Conservation (phyloP, 176 grass and related monocot species). For the Aegilops sharonensis region DNA sequence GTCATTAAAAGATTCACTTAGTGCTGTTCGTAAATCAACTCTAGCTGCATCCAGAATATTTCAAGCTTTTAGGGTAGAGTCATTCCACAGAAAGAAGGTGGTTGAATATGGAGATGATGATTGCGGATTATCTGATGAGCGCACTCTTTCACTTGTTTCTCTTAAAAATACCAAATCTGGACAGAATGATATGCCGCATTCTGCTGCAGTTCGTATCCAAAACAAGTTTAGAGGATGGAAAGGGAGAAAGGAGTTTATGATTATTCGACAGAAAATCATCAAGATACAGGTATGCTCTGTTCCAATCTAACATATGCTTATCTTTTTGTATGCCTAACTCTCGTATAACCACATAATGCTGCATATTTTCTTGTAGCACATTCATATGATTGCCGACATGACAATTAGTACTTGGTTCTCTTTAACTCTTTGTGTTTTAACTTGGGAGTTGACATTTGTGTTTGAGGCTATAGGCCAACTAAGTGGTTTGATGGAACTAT, state of each 20-base stretch:
- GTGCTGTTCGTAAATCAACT: conserved; percentile 91
- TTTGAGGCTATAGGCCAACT: not conserved
- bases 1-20: conserved; percentile 81
- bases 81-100: conserved; percentile 96
- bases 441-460: not conserved
- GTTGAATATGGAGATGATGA: conserved; percentile 79
- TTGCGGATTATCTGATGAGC: conserved; percentile 77
- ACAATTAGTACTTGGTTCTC: not conserved
- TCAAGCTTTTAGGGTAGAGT: conserved; percentile 95
- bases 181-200: conserved; percentile 63
- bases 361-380: not conserved
- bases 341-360: not conserved
- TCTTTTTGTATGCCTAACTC: conserved; percentile 2
- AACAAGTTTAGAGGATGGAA: conserved; percentile 99
- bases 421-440: not conserved
- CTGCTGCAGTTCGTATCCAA: conserved; percentile 91
- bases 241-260: conserved; percentile 90
- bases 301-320: not conserved
- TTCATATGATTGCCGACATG: not conserved
- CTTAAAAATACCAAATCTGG: conserved; percentile 61
- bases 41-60: conserved; percentile 95
- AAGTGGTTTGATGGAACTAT: not conserved
- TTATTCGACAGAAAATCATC: conserved; percentile 90
- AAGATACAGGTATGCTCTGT: conserved; percentile 85
- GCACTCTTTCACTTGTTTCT: conserved; percentile 76